phyloP scores from a whole-genome alignment of 2,329 filamentous ascomycete species.

The Colletotrichum godetiae region DNA sequence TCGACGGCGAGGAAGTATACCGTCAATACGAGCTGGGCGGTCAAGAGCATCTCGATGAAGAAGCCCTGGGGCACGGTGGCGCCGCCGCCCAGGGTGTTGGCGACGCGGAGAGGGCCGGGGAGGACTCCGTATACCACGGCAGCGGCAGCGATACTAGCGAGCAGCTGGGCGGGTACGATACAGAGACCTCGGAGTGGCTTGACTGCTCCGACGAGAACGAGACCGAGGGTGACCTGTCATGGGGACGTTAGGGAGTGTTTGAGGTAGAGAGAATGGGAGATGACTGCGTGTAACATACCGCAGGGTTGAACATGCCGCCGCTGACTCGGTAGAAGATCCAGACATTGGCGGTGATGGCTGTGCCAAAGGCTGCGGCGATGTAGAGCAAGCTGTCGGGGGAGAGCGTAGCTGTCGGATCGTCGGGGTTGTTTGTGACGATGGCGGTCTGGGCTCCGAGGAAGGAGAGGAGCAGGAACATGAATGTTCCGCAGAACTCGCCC shows the following conservation, averaged over 20 bases:
- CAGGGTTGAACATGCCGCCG: conserved; percentile 62
- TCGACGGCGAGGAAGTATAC: conserved; percentile 78
- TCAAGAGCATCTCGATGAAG: conserved; percentile 76
- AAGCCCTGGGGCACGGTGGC: conserved; percentile 67
- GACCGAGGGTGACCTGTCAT: conserved; percentile 62
- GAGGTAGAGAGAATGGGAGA: background rate
- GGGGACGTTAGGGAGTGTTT: background rate
- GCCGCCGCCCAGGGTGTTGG: conserved; percentile 63
- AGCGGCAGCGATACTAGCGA: conserved; percentile 68
- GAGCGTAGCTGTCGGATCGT: conserved; percentile 16
- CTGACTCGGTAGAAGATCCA: conserved; percentile 68
- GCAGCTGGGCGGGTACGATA: conserved; percentile 67
- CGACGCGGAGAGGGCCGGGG: conserved; percentile 65
- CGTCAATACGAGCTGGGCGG: conserved; percentile 71
- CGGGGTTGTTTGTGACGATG: conserved; percentile 45
- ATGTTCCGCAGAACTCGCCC: conserved; percentile 64
- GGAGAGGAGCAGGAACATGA: conserved; percentile 61
- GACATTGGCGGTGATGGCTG: conserved; percentile 62
- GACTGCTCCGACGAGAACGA: conserved; percentile 68
- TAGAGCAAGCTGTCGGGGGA: conserved; percentile 48
- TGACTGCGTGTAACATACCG: background rate
- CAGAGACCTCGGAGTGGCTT: conserved; percentile 60
- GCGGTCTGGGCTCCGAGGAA: conserved; percentile 54
- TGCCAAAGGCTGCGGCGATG: conserved; percentile 61
- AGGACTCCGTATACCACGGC: conserved; percentile 67